Evolutionary conservation across 176 grass and related monocot genomes (phyloP), one percentile per base, ranked within the genome.

Genomic region (Eleusine coracana): DNA sequence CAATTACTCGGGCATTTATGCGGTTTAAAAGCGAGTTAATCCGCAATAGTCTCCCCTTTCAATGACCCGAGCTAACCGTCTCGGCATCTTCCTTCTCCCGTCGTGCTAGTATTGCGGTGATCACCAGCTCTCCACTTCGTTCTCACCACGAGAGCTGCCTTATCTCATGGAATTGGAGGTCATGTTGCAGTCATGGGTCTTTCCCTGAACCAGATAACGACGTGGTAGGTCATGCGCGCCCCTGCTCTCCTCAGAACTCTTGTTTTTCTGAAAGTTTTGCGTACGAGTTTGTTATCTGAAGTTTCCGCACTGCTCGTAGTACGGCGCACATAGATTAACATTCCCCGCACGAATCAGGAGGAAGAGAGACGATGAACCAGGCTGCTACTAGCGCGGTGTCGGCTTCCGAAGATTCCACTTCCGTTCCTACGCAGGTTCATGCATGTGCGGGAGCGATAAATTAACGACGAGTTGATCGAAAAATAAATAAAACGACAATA

Each of bases 1-100:
- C 93, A 92, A 96, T 96, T 96, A 96, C 94, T 96, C 80, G 65
- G 75, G 88, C 94, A 93, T 96, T 96, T 92, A 96, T 93, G 85
- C 82, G 77, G 87, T 85, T 91, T 96, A 80, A 92, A 86, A 88
- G 89, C 88, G 72, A 93, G 87, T 96, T 93, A 93, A 96, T 87
- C 94, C 69, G 68, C 90, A 96, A 96, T 96, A 91, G 91, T 93
- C 73, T 74, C 83, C 70, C 83, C 80, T 93, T 96, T 96, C 82
- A 96, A 96, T 96, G 93, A 71, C 54, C 85, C 68, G 86, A 93
- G 88, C 90, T 88, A 95, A 92, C 93, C 74, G 85, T 82, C 10
- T 8, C 4, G 54, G 66, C 51, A 81, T 66, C 16, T 73, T 55
- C 41, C 40, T 27, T 25, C 41, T 71, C 10, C 71, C 45, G 9